phyloP scores from a whole-genome alignment of 169 alveolate genomes.

The Eimeria praecox region DNA sequence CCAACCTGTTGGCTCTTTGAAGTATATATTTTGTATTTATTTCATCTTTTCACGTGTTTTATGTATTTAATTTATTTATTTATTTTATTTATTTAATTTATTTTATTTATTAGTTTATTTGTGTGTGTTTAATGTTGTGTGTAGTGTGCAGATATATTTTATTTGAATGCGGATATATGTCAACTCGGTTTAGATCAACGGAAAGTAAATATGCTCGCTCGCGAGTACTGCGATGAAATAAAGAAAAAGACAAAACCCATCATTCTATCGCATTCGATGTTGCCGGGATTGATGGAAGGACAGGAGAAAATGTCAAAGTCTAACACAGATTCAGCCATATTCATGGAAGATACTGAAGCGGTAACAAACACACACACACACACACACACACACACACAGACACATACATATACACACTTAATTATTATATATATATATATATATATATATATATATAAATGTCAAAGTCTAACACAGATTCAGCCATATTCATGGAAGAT shows the following conservation, averaged over 20 bases:
- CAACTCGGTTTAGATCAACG: constrained; percentile 99
- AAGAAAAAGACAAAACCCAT: constrained; percentile 90
- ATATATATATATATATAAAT: too few relatives aligned
- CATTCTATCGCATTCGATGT: constrained; percentile 94
- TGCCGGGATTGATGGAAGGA: constrained; percentile 96
- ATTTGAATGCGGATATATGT: constrained; percentile 98
- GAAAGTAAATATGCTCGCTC: constrained; percentile 99
- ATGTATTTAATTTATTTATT: neutral
- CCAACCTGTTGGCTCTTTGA: too few relatives aligned
- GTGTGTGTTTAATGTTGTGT: neutral
- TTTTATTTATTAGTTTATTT: neutral
- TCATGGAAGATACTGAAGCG: constrained; percentile 98
- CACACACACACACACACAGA: too few relatives aligned
- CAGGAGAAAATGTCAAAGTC: constrained; percentile 99
- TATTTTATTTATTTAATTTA: neutral
- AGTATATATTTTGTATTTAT: too few relatives aligned
- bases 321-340: constrained; percentile 97
- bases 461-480: constrained; percentile 96
- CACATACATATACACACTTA: too few relatives aligned
- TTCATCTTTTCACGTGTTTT: neutral
- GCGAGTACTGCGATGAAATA: constrained; percentile 94
- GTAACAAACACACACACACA: constrained; percentile 66
- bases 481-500: constrained; percentile 99
- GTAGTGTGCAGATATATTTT: constrained; percentile 99
- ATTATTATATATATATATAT: too few relatives aligned